Base-by-base conservation (phyloP, 768 basidiomycete genomes). In the Macrolepiota fuliginosa region DNA sequence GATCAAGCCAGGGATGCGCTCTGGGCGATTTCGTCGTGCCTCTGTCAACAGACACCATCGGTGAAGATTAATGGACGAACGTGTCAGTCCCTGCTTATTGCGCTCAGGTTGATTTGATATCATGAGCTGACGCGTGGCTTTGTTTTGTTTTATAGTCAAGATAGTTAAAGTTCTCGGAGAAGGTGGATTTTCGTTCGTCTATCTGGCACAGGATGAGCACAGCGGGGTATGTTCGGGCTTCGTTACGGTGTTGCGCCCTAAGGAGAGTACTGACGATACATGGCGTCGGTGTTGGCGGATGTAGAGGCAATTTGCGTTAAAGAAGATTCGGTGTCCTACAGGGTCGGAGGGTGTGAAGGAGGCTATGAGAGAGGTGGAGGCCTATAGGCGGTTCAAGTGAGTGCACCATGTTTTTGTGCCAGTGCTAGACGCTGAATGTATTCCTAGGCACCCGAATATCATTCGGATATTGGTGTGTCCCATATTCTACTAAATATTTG, bases 21-120 rank as follows among this genome's bases (percentile, higher is more conserved):
- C 12, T 91, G 86, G 81, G 91, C 90, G 9, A 75, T 96, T 25
- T 87, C 92, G 0, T 90, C 90, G 11, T 92, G 92, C 73, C 72
- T 92, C 40, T 93, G 89, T 76, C 84, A 86, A 70, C 89, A 87
- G 70, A 84, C 92, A 47, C 89, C 94, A 15, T 93, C 87, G 62
- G 82, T 98, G 62, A 97, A 98, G 78, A 95, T 99, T 63, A 97
- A 96, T 67, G 96, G 96, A 39, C 84, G 96, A 66, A 92, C 93
- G 42, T 98, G 91, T 92, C 67, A 81, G 88, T 42, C 39, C 39
- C 37, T 45, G 42, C 13, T 45, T 45, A 27, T 12, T 12, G 15
- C 12, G 12, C 47, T 24, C n/a, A 47, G n/a, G 11, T 24, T 15
- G n/a, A 12, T 17, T 19, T 47, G 24, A n/a, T 22, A 40, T 45